A percentile compares a stretch with the other conserved stretches of the same genome.
These are phyloP conservation scores for Yarrowia sp. DNA, from an alignment of 805 yeast species.

Conservation along the genomic window DNA sequence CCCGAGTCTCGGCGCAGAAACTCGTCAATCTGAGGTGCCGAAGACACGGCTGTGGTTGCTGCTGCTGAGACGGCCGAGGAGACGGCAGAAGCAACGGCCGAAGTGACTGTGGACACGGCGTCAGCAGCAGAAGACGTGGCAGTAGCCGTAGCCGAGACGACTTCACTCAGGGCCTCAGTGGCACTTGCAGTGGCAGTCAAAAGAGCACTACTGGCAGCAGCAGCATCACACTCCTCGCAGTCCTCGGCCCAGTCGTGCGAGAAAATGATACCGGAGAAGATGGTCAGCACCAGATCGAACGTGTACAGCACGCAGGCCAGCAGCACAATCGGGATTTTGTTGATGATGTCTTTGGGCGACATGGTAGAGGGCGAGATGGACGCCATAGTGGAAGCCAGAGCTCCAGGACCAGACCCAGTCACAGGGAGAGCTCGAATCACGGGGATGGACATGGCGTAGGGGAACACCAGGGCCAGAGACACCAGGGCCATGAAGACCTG, in stretches of 20 bases:
- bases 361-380: conserved; percentile 35
- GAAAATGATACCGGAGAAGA: conserved; percentile 16
- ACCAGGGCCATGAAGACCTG: conserved; percentile 35
- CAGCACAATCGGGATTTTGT: conserved; percentile 34
- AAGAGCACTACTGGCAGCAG: no score
- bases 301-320: conserved; percentile 26
- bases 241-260: conserved; percentile 28
- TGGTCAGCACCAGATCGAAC: conserved; percentile 29
- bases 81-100: not conserved
- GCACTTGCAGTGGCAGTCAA: not conserved
- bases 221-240: conserved; percentile 6
- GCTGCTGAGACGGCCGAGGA: not conserved
- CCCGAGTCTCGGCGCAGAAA: not conserved
- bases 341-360: conserved; percentile 37
- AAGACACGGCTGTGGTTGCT: not conserved
- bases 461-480: conserved; percentile 16
- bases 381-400: conserved; percentile 33
- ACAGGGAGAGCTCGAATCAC: conserved; percentile 36
- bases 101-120: not conserved
- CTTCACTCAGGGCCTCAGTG: not conserved
- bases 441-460: conserved; percentile 32
- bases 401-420: conserved; percentile 13
- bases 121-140: not conserved
- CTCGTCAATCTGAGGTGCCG: no score
- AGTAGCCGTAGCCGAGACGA: not conserved